Base-by-base conservation (phyloP, 768 basidiomycete species). In the Grammothele lineata region DNA sequence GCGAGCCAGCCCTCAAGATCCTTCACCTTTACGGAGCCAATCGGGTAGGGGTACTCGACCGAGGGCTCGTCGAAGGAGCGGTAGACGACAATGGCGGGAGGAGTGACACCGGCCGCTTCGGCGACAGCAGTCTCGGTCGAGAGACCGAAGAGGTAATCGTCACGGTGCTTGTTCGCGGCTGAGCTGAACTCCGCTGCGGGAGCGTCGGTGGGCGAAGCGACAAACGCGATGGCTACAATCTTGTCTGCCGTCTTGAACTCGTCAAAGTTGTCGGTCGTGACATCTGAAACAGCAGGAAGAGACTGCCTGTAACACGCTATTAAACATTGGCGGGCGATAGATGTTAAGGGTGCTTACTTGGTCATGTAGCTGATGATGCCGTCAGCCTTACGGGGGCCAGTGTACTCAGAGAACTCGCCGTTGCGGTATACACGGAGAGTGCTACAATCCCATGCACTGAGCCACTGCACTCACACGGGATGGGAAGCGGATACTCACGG, bases 351-450 rank as follows among this genome's bases (percentile, higher is more conserved):
- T 21, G 69, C 84, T 58, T 53, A 94, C 94, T 97, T 98, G 74
- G 79, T 64, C 95, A 98, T 97, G 73, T 96, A 96, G 67, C 83
- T 83, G 63, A 95, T 72, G 61, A 99, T 99, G 15, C 96, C 94
- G 54, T 98, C 96, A 9, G 92, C 87, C 67, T 96, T 91, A 42
- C 96, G 77, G 14, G 92, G 87, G 37, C 96, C 96, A 45, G 59
- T 66, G 67, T 98, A 99, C 19, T 97, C 93, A 1, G 75, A 66
- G 18, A 84, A 64, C 21, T 79, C 78, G 38, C 96, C 96, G 47
- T 85, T 79, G 57, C 84, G 85, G 81, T 92, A 98, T 21, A 98
- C 85, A 65, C 95, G 92, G 54, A 96, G 69, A 12, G 92, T 92
- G 4, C 91, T 92, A 53, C 43, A 38, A 15, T n/a, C 24, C 26